Base-by-base conservation (phyloP, 2,329 filamentous ascomycete species). In the Epichloe scottii region DNA sequence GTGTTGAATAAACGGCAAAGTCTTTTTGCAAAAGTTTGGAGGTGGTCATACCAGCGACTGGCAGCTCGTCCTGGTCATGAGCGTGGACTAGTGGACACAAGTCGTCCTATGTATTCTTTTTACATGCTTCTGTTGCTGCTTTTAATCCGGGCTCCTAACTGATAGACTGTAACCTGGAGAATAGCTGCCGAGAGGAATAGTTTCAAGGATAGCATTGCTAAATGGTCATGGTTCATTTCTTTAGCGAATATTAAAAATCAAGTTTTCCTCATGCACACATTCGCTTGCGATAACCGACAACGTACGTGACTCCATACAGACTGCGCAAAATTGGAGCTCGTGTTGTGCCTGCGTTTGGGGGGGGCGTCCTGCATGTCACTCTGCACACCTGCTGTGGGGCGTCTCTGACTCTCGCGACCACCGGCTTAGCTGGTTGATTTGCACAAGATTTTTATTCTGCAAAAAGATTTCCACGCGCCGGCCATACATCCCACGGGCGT, bases 1-100 rank as follows among this genome's bases (percentile, higher is more conserved):
- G 49, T 40, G 44, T 40, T 48, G 41, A 40, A 48, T 33, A 7
- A 46, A 48, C 44, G 44, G 44, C 21, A 35, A 43, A 12, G 48
- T 37, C 19, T 43, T 40, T 19, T 30, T 46, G 26, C 21, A 46
- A 45, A 46, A 19, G 43, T 35, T n/a, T 41, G 21, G 35, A 45
- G 33, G 46, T 45, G 19, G 15, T 30, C 35, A 15, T 40, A 23
- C 11, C n/a, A 14, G 37, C 48, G 42, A 52, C 43, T 7, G 15
- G 19, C 23, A 26, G 40, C 10, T 30, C 37, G 23, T 33, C 19
- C 34, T 51, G 40, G 41, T 41, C 37, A 19, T 47, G 17, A 26
- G 40, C 40, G 40, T 48, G 40, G 40, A n/a, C 19, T 33, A 39
- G 14, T 40, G 34, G 40, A 41, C 19, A 44, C 15, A n/a, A n/a